Evolutionary conservation across 176 grass and related monocot genomes (phyloP), one percentile per base, ranked within the genome.

Genomic region (Pontederia paniculata): DNA sequence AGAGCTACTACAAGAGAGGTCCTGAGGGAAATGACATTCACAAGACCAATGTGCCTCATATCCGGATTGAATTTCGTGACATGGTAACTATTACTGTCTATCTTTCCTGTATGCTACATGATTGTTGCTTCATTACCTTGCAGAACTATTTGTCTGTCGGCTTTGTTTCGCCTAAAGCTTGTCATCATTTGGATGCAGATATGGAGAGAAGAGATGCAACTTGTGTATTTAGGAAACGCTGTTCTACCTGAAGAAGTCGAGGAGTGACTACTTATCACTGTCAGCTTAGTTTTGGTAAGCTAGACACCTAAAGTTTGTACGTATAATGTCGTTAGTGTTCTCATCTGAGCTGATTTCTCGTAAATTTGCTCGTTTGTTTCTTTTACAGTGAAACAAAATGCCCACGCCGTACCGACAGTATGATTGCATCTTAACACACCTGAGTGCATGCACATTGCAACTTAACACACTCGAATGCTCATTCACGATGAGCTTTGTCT

Each of bases 151-250:
- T 12, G 11, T n/a, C 17, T 43, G 5, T 10, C 13, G 28, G 28
- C 12, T 42, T n/a, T 50, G 8, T 17, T 59, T 37, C 23, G 42
- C 42, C 17, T 17, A 42, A 17, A 58, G n/a, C 42, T 41, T 17
- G n/a, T 42, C 9, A 11, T 9, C 10, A 13, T 22, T 47, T 63
- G 6, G n/a, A 23, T 6, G 9, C 74, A 95, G 90, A 95, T 95
- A 78, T 95, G 85, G 90, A 95, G 78, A 73, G 85, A 89, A 65
- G 90, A 95, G 74, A 95, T 89, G 82, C 73, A 89, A 55, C 21
- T 76, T 9, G 81, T 95, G 49, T 66, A 77, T 73, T 66, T 81
- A 19, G 79, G 85, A 52, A 89, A 89, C 58, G 73, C 73, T 15
- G 20, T 63, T 41, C 45, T 89, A 62, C 63, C 85, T 25, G 76